Conservation (phyloP, 495 filamentous ascomycete species). For the Sporormia fimetaria region DNA sequence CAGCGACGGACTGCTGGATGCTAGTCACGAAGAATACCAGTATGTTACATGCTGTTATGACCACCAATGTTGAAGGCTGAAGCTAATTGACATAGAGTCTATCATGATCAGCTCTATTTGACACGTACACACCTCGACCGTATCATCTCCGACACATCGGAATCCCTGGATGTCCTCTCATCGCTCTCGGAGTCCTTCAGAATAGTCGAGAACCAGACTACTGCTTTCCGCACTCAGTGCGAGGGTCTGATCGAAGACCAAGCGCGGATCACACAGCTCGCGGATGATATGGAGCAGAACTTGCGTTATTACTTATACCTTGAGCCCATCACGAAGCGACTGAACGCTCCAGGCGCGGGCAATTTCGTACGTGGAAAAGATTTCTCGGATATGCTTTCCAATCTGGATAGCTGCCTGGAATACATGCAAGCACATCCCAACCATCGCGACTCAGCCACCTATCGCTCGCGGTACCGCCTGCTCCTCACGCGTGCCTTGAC, state of each 20-base stretch:
- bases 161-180: conserved; percentile 60
- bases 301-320: conserved; percentile 85
- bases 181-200: conserved; percentile 72
- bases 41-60: conserved; percentile 38
- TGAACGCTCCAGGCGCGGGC: conserved; percentile 84
- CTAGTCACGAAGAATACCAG: conserved; percentile 79
- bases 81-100: conserved; percentile 41
- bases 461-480: conserved; percentile 58
- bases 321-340: conserved; percentile 74
- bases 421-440: conserved; percentile 75
- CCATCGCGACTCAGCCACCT: conserved; percentile 77
- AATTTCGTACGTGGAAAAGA: conserved; percentile 68
- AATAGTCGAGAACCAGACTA: conserved; percentile 78
- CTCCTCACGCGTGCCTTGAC: conserved; percentile 62
- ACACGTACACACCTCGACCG: conserved; percentile 67
- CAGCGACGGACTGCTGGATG: conserved; percentile 57
- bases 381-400: conserved; percentile 75
- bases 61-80: conserved; percentile 4
- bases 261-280: conserved; percentile 58
- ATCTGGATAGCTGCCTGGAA: conserved; percentile 75
- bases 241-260: conserved; percentile 74
- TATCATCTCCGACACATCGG: conserved; percentile 65
- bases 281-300: conserved; percentile 71
- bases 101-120: conserved; percentile 66
- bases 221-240: conserved; percentile 81